A percentile compares a stretch with the other conserved stretches of the same genome.
These are phyloP conservation scores for Talaromyces sp. DNA, from an alignment of 2,329 filamentous ascomycete species.

Conservation along the genomic window DNA sequence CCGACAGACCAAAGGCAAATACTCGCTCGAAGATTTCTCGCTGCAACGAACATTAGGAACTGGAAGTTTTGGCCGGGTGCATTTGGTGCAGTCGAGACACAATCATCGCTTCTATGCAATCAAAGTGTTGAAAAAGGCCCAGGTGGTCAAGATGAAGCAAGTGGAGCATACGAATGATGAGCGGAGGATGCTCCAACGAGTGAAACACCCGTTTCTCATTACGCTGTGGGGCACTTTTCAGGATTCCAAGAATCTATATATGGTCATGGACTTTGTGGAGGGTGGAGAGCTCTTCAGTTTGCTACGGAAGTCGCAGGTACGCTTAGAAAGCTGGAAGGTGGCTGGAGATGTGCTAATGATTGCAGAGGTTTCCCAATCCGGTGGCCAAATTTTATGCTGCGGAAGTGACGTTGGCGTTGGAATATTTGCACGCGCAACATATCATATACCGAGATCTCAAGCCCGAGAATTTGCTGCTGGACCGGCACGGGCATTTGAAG, in stretches of 20 bases:
- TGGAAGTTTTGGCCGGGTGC: constrained; percentile 93
- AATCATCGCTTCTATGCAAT: constrained; percentile 98
- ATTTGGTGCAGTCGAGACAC: constrained; percentile 95
- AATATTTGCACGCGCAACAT: constrained; percentile 90
- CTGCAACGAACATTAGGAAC: constrained; percentile 90
- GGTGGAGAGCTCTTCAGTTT: constrained; percentile 96
- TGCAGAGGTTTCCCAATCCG: constrained; percentile 91
- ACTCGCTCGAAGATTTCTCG: constrained; percentile 84
- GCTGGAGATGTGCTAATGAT: constrained; percentile 13
- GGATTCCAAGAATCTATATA: constrained; percentile 92
- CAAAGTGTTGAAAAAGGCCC: constrained; percentile 96
- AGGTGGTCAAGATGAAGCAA: constrained; percentile 99
- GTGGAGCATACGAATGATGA: constrained; percentile 99
- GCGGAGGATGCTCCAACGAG: constrained; percentile 88
- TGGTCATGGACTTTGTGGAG: constrained; percentile 99
- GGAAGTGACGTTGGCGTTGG: constrained; percentile 90
- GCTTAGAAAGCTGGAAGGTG: constrained; percentile 22
- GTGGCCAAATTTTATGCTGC: constrained; percentile 99
- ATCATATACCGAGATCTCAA: constrained; percentile 99
- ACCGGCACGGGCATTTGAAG: constrained; percentile 90
- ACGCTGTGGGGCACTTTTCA: constrained; percentile 99
- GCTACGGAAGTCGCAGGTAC: constrained; percentile 84
- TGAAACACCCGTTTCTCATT: constrained; percentile 96
- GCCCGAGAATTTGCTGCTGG: constrained; percentile 86
- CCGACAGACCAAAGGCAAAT: constrained; percentile 64